These are phyloP conservation scores for Ambrosia artemisiifolia DNA, from an alignment of 129 eudicot genomes.

Conservation along the genomic window DNA sequence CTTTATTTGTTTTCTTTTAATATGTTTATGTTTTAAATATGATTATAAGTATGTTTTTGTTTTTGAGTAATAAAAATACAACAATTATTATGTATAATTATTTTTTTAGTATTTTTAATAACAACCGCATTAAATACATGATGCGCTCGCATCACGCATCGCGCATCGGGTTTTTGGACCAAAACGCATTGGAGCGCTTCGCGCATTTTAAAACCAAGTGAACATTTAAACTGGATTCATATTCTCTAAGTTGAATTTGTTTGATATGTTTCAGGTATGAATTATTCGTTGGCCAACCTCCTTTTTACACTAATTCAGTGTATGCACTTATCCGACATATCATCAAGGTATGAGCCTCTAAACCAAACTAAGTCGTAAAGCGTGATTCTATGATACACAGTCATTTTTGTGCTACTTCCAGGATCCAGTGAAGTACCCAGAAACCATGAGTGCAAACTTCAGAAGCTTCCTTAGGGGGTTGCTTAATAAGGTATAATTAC, in stretches of 20 bases:
- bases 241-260: neutral
- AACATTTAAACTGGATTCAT: neutral
- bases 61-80: too few species aligned
- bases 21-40: too few species aligned
- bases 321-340: constrained; percentile 92
- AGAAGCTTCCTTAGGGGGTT: constrained; percentile 84
- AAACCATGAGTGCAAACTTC: constrained; percentile 81
- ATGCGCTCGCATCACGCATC: too few species aligned
- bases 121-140: too few species aligned
- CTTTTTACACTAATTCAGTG: constrained; percentile 96
- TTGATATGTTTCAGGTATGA: constrained; percentile 61
- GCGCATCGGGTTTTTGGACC: too few species aligned
- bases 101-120: too few species aligned
- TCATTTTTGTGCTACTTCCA: constrained; percentile 25
- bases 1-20: too few species aligned
- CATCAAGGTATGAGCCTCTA: constrained; percentile 55
- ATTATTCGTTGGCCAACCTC: constrained; percentile 98
- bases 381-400: neutral
- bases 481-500: constrained; percentile 72
- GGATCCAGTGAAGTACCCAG: constrained; percentile 98
- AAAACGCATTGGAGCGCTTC: too few species aligned
- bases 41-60: too few species aligned
- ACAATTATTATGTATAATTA: too few species aligned
- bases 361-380: neutral
- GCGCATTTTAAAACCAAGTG: neutral